These are phyloP conservation scores for Kwoniella heveanensis DNA, from an alignment of 768 basidiomycete species.

Conservation along the genomic window DNA sequence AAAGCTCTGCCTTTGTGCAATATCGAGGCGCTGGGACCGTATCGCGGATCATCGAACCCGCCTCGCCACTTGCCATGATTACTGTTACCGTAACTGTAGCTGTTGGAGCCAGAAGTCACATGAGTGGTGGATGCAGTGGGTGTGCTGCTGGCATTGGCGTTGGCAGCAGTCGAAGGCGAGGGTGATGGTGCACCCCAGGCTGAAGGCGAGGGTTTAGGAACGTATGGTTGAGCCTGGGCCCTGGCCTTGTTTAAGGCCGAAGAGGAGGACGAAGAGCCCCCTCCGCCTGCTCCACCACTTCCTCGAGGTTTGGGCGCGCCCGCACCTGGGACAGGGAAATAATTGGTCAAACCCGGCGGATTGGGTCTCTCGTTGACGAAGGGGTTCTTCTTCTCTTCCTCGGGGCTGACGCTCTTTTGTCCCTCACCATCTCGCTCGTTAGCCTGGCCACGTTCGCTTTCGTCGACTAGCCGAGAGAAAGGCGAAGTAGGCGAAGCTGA, in stretches of 20 bases:
- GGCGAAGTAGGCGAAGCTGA: neutral
- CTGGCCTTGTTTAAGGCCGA: neutral
- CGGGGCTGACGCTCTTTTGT: neutral
- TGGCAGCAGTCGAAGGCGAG: neutral
- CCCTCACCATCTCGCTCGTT: neutral
- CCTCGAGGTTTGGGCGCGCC: slow-evolving; percentile 17
- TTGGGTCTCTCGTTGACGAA: slow-evolving; percentile 6
- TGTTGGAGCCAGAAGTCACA: neutral
- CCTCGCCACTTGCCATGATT: slow-evolving; percentile 4
- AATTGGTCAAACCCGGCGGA: slow-evolving; percentile 15
- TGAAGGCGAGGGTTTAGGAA: slow-evolving; percentile 1
- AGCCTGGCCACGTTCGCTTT: neutral
- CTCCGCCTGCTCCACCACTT: no score
- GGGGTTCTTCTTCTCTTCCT: neutral
- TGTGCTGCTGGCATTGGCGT: no score
- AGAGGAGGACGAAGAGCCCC: slow-evolving; percentile 5
- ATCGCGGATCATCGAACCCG: slow-evolving; percentile 14
- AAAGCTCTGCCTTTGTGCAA: slow-evolving; percentile 26
- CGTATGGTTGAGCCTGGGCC: neutral
- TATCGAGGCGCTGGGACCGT: slow-evolving; percentile 7
- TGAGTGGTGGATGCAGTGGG: no score
- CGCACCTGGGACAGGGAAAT: slow-evolving; percentile 14
- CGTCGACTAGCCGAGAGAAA: neutral
- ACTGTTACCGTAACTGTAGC: slow-evolving; percentile 2
- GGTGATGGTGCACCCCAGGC: neutral